Base-by-base conservation (phyloP, 1,139 yeast genomes). In the Eremothecium sinecaudum region DNA sequence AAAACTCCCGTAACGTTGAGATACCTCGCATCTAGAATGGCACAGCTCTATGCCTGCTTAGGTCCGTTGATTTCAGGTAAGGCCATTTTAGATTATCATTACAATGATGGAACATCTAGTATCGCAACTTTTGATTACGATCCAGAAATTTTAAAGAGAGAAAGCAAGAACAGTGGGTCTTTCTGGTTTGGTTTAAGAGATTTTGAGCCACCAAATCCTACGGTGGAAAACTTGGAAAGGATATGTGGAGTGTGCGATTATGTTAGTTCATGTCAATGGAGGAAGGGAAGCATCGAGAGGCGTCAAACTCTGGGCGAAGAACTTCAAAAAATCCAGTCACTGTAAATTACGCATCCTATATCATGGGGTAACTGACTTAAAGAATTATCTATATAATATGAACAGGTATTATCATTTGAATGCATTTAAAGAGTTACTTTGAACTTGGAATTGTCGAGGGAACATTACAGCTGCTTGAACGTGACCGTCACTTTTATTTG, bases 201-300 rank as follows among this genome's bases (percentile, higher is more conserved):
- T 4, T 78, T 82, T 0, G 44, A 45, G 24, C 63, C 63, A 1
- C 48, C 60, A 6, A 41, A 42, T 4, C 62, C 60, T 11, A 65
- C 69, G 0, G 40, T 48, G 12, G 41, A 42, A 26, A 56, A 53
- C 27, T 37, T 50, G 36, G 47, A 28, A 57, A 66, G 54, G 11
- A 63, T 42, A 43, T 76, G 84, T 51, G 61, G 57, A n/a, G 57
- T 54, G 36, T 78, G 86, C 56, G 75, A 69, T 13, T 76, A 69
- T 48, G 58, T 58, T 25, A 32, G 44, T 13, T 53, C 56, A 33
- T 67, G 65, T 40, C 29, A 47, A 4, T 58, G 62, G 62, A 50
- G 44, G 23, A 44, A 43, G 19, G 38, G 42, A 23, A 50, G 48
- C 25, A 36, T 31, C 11, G 41, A 47, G 2, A 28, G 28, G 3